A percentile compares a stretch with the other conserved stretches of the same genome.
Conservation (phyloP, 2,329 filamentous ascomycete species). For the Penicillium sp. region DNA sequence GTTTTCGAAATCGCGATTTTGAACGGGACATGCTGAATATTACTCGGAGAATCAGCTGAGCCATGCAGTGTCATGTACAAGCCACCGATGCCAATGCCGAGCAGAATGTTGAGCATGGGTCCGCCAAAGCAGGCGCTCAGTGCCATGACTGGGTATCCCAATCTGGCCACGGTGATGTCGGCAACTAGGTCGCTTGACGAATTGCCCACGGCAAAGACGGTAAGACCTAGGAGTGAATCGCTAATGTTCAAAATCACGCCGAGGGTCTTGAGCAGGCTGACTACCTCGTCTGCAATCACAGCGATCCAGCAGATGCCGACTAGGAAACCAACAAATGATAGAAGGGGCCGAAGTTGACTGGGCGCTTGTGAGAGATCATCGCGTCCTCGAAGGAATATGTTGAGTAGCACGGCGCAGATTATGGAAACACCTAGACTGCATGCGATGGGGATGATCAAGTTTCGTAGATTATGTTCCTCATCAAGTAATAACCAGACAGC, state of each 20-base stretch:
- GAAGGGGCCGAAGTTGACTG: conserved; percentile 68
- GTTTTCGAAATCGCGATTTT: conserved; percentile 79
- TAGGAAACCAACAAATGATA: conserved; percentile 85
- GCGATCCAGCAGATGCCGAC: conserved; percentile 96
- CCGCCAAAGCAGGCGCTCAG: conserved; percentile 94
- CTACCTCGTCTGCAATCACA: conserved; percentile 91
- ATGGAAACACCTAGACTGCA: conserved; percentile 67
- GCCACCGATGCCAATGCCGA: conserved; percentile 89
- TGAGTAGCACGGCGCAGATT: conserved; percentile 61
- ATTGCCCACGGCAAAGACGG: conserved; percentile 94
- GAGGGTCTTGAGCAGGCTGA: conserved; percentile 87
- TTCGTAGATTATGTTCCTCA: conserved; percentile 47
- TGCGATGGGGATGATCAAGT: conserved; percentile 56
- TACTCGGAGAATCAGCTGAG: neutral
- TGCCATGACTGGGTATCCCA: conserved; percentile 97
- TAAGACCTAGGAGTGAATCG: conserved; percentile 90
- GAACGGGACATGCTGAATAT: conserved; percentile 52
- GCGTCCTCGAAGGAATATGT: conserved; percentile 57
- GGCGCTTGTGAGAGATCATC: conserved; percentile 54
- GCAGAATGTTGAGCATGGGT: conserved; percentile 92
- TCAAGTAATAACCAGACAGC: conserved; percentile 63
- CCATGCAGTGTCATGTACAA: conserved; percentile 67
- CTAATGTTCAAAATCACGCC: conserved; percentile 90
- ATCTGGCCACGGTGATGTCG: conserved; percentile 85
- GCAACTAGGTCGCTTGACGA: conserved; percentile 91